Evolutionary conservation across 2,329 filamentous ascomycete genomes (phyloP).

Genomic region (Kalmusia sp.): DNA sequence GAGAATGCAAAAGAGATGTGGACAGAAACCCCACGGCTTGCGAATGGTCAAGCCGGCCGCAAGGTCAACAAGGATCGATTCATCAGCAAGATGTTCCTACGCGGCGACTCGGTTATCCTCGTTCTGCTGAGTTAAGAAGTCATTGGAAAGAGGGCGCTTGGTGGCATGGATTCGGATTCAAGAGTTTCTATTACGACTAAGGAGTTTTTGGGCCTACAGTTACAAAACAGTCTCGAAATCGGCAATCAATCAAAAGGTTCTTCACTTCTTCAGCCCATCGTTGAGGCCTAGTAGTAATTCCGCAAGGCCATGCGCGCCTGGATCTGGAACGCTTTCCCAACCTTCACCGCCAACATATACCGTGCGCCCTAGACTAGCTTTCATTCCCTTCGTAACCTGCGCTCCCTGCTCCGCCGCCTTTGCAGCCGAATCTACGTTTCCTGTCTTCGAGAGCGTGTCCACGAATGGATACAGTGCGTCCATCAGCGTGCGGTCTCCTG

Average conservation of each 20-base stretch:
- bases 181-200: constrained; percentile 20
- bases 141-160: not conserved
- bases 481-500: constrained; percentile 87
- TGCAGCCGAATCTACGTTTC: constrained; percentile 75
- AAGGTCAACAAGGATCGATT: constrained; percentile 98
- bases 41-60: constrained; percentile 85
- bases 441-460: constrained; percentile 69
- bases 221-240: constrained; percentile 38
- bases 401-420: constrained; percentile 77
- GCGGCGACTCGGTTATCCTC: constrained; percentile 87
- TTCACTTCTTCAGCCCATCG: constrained; percentile 54
- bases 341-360: constrained; percentile 83
- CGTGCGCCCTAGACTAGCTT: constrained; percentile 81
- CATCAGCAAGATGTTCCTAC: constrained; percentile 96
- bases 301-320: constrained; percentile 79
- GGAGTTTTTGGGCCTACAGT: constrained; percentile 41
- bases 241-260: constrained; percentile 35
- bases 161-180: not conserved
- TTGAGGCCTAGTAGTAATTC: constrained; percentile 83
- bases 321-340: constrained; percentile 76
- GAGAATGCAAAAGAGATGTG: constrained; percentile 99
- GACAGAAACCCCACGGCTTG: constrained; percentile 88
- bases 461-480: constrained; percentile 92
- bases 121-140: constrained; percentile 75
- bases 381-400: constrained; percentile 89